A percentile compares a stretch with the other conserved stretches of the same genome.
phyloP scores from a whole-genome alignment of 2,329 filamentous ascomycete species.

The Fusarium miscanthi region DNA sequence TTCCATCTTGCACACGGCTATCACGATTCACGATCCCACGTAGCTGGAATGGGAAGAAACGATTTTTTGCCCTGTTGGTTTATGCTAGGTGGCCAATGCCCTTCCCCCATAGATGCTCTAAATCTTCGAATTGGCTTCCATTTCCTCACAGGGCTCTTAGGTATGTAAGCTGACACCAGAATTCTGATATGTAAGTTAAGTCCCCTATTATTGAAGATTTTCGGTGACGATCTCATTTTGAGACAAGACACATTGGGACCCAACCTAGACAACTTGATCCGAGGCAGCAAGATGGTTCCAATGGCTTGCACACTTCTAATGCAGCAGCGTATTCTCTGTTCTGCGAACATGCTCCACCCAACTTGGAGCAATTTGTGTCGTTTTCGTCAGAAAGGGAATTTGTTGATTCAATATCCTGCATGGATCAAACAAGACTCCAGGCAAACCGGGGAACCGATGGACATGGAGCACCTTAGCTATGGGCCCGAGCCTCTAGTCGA shows the following conservation, averaged over 20 bases:
- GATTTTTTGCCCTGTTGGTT: slow-evolving; percentile 11
- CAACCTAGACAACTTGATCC: neutral
- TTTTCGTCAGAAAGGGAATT: neutral
- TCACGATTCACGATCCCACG: slow-evolving; percentile 5
- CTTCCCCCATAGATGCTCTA: slow-evolving; percentile 10
- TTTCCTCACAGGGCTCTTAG: slow-evolving; percentile 18
- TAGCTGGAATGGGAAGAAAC: slow-evolving; percentile 27
- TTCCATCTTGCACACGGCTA: slow-evolving; percentile 5
- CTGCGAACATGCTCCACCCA: neutral
- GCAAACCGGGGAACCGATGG: slow-evolving; percentile 41
- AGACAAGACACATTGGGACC: slow-evolving; percentile 4
- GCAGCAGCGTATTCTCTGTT: neutral
- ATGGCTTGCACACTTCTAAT: neutral
- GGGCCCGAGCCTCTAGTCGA: slow-evolving; percentile 30
- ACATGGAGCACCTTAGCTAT: slow-evolving; percentile 35
- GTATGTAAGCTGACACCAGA: slow-evolving; percentile 24
- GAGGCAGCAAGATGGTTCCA: neutral
- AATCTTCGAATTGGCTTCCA: slow-evolving; percentile 31
- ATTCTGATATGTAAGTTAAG: slow-evolving; percentile 8
- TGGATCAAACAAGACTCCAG: slow-evolving; percentile 34
- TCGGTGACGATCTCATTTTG: slow-evolving; percentile 8
- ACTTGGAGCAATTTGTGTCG: neutral
- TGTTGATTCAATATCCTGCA: neutral
- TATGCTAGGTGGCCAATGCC: slow-evolving; percentile 23
- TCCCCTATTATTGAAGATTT: slow-evolving; percentile 11